Conservation (phyloP, 2,329 filamentous ascomycete species). For the Sporothrix humicola region DNA sequence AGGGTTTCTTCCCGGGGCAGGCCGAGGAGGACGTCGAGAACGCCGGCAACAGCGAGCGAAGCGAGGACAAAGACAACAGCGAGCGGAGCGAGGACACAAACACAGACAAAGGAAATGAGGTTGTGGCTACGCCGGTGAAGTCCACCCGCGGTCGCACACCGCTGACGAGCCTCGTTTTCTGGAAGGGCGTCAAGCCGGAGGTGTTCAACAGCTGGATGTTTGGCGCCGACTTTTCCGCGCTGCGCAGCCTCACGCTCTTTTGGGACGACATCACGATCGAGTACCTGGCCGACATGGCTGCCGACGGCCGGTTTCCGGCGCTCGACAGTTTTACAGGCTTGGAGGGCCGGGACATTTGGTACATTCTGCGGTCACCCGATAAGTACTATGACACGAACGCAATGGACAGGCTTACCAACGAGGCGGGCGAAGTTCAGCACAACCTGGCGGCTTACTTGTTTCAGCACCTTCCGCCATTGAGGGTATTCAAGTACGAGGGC, state of each 20-base stretch:
- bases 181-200: background rate
- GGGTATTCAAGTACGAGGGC: background rate
- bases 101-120: background rate
- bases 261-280: background rate
- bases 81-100: background rate
- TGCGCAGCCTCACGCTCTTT: background rate
- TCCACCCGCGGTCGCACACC: background rate
- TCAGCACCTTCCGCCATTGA: background rate
- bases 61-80: too few relatives aligned
- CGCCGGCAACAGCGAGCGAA: too few relatives aligned
- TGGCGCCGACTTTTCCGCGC: background rate
- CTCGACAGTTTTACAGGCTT: background rate
- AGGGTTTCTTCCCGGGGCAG: background rate
- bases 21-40: background rate
- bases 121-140: too few relatives aligned
- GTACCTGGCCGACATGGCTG: background rate
- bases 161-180: background rate
- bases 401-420: background rate
- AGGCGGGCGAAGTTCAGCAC: too few relatives aligned
- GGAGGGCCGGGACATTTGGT: background rate
- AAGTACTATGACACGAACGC: background rate
- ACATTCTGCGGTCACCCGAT: background rate
- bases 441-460: background rate
- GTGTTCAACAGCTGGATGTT: background rate
- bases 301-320: background rate